Evolutionary conservation across 176 grass and related monocot species (phyloP), one percentile per base, ranked within the genome.

Genomic region (Phyllostachys edulis): DNA sequence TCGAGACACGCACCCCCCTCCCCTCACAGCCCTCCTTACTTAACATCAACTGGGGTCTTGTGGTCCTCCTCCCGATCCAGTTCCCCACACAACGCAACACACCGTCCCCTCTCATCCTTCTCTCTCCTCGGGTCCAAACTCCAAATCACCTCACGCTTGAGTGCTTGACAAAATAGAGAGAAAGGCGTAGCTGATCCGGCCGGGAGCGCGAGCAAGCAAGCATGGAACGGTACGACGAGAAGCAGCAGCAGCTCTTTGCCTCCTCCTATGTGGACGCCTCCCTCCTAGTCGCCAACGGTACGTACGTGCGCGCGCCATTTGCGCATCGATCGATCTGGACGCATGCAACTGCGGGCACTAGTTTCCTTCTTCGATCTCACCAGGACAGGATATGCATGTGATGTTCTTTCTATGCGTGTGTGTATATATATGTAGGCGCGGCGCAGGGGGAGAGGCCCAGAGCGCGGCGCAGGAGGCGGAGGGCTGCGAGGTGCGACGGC

Each of bases 1-100:
- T 87, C 89, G 89, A 90, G 89, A 90, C 85, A 87, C 75, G 69
- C 85, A 80, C 85, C 75, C 62, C n/a, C n/a, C n/a, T n/a, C n/a
- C n/a, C 57, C 24, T 11, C 51, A n/a, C 59, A 23, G 67, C 81
- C 45, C 56, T 9, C 9, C 75, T 84, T 88, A 79, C 81, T 89
- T 80, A 89, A 85, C 71, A 71, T 75, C 74, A 75, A 45, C 40
- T 57, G 23, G 83, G 40, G 66, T 57, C 66, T 29, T 59, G 83
- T 90, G 72, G 88, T 83, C 73, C 79, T 90, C 56, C 54, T 56
- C 78, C 32, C 14, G 16, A 59, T 83, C 73, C 57, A 66, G 57
- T 86, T 78, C 65, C 67, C 21, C 67, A 8, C 52, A 16, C 75
- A 54, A 10, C 61, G 15, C 27, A 36, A 10, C 16, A 24, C 38